Base-by-base conservation (phyloP, 352 stramenopile species). In the Pythium rishiriense region DNA sequence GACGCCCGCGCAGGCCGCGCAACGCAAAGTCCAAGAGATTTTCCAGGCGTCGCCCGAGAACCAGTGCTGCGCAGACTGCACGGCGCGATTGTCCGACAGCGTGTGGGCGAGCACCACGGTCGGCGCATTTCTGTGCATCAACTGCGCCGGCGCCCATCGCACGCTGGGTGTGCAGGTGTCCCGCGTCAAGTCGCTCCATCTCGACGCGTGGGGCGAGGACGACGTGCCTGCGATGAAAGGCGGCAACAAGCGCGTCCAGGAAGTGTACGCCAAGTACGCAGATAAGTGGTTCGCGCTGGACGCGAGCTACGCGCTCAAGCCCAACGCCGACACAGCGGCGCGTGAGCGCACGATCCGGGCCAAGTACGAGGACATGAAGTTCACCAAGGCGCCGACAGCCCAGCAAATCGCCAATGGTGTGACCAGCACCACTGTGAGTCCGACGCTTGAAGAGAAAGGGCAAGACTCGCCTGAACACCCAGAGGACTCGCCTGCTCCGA, bases 1-100 rank as follows among this genome's bases (percentile, higher is more conserved):
- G 99, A 99, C 97, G 88, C 99, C 64, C 99, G 99, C 87, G 94
- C 97, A 69, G 98, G 86, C 73, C 83, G 61, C 71, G 25, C 72
- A 77, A 46, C 74, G 72, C 43, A 90, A 89, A 52, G 68, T 91
- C 24, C 79, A 79, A 10, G 81, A 91, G 54, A 66, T 89, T 42
- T 78, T 88, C 67, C 74, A 86, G n/a, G 67, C 77, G 4, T 58
- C 61, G 33, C 46, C 68, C 0, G 80, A 91, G 60, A 93, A 94
- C 53, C 74, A 91, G 47, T 65, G 68, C 58, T 97, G 89, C 53
- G 89, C 85, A 8, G 89, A 97, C 72, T 97, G 88, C 69, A 71
- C 68, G 17, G 71, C 70, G 14, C 70, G 78, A 14, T 69, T 90
- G n/a, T 82, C 65, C 43, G 82, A 92, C 55, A 90, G 95, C 17